phyloP scores from a whole-genome alignment of 371 early-diverging fungal genomes.

The Rhizopus microsporus region DNA sequence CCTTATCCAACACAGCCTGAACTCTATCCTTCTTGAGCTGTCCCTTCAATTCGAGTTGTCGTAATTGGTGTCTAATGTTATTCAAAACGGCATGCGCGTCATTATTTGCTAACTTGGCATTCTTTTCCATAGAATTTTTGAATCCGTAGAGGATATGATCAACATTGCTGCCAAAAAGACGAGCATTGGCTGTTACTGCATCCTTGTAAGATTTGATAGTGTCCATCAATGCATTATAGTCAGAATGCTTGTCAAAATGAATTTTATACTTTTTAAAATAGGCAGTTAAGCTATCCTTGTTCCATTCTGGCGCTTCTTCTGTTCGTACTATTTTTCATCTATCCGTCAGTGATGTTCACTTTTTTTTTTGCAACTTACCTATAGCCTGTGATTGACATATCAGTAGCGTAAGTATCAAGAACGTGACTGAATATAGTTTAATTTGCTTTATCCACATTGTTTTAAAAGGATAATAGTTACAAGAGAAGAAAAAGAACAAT shows the following conservation, averaged over 20 bases:
- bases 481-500: too few species aligned
- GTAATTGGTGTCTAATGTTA: conserved; percentile 20
- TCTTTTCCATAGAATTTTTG: conserved; percentile 11
- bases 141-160: conserved; percentile 15
- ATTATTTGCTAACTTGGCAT: conserved; percentile 11
- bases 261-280: conserved; percentile 40
- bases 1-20: conserved; percentile 20
- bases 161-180: conserved; percentile 20
- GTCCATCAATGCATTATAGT: conserved; percentile 13
- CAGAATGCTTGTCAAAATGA: conserved; percentile 16
- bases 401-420: neutral
- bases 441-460: too few species aligned
- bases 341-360: neutral
- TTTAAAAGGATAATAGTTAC: too few species aligned
- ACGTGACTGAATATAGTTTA: too few species aligned
- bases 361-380: conserved; percentile 7
- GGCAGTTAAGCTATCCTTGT: conserved; percentile 26
- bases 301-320: conserved; percentile 34
- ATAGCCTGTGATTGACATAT: conserved; percentile 10
- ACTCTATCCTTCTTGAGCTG: conserved; percentile 23
- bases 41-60: conserved; percentile 27
- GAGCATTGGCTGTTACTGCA: conserved; percentile 10
- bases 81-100: conserved; percentile 7
- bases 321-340: conserved; percentile 10
- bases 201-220: conserved; percentile 23